These are phyloP conservation scores for Pezicula carpinea DNA, from an alignment of 2,329 filamentous ascomycete genomes.

Conservation along the genomic window DNA sequence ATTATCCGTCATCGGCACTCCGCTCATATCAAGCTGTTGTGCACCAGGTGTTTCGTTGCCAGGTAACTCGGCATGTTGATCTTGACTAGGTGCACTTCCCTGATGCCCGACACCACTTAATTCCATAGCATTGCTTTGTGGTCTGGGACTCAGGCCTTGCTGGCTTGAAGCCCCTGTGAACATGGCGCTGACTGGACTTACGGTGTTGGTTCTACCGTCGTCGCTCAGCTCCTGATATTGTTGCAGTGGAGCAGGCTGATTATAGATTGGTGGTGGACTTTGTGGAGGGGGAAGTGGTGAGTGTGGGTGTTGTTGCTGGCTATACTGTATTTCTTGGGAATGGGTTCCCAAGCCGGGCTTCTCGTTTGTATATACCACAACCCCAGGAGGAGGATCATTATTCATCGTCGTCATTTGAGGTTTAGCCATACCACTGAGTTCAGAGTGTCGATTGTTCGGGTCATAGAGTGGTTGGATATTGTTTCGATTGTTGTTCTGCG, in stretches of 20 bases:
- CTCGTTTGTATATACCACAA: neutral
- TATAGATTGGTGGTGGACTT: neutral
- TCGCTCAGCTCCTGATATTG: neutral
- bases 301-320: neutral
- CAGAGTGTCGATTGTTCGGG: neutral
- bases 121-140: neutral
- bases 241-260: neutral
- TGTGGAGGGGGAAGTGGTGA: neutral
- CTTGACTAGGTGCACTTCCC: neutral
- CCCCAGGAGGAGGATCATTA: too few relatives aligned
- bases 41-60: neutral
- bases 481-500: neutral
- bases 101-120: neutral
- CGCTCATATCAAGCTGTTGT: conserved; percentile 1
- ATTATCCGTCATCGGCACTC: neutral
- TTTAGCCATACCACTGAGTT: neutral
- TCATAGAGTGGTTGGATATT: neutral
- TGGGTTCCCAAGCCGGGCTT: neutral
- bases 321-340: neutral
- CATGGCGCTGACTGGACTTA: neutral
- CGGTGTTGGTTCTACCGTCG: neutral
- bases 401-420: too few relatives aligned
- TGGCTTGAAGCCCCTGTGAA: neutral
- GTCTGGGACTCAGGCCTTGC: neutral
- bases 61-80: neutral